Evolutionary conservation across 352 stramenopile species (phyloP).

Genomic region (Globisporangium takayamanum): DNA sequence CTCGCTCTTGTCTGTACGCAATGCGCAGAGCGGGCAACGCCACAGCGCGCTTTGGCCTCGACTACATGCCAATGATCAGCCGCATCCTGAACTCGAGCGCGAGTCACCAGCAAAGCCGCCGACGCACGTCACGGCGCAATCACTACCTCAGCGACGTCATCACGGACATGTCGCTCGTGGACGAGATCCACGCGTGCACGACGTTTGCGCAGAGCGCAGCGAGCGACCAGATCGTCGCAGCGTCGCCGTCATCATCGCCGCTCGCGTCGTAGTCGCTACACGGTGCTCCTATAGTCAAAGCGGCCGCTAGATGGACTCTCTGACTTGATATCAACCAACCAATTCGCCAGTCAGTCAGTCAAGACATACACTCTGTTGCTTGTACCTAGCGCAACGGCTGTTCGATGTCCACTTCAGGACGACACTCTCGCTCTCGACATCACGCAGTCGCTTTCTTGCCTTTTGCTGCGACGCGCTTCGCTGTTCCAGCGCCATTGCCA

Average conservation of each 20-base stretch:
- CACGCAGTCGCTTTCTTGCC: conserved; percentile 64
- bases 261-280: conserved; percentile 10
- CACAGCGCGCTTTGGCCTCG: conserved; percentile 38
- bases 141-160: conserved; percentile 76
- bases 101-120: conserved; percentile 46
- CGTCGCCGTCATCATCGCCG: conserved; percentile 32
- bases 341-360: not conserved
- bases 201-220: conserved; percentile 23
- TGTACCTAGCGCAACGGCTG: not conserved
- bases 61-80: conserved; percentile 71
- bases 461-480: conserved; percentile 30
- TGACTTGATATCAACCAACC: too few relatives aligned
- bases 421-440: not conserved
- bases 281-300: too few relatives aligned
- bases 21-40: conserved; percentile 16
- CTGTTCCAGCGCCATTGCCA: conserved; percentile 1
- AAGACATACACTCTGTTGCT: not conserved
- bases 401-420: too few relatives aligned
- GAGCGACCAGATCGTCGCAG: conserved; percentile 44
- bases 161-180: conserved; percentile 56
- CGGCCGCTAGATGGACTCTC: too few relatives aligned
- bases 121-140: conserved; percentile 58
- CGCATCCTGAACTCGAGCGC: conserved; percentile 40
- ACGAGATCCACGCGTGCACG: conserved; percentile 49
- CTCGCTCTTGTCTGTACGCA: not conserved